Evolutionary conservation across 2,329 filamentous ascomycete genomes (phyloP), one percentile per base, ranked within the genome.

Genomic region (Nemania diffusa): DNA sequence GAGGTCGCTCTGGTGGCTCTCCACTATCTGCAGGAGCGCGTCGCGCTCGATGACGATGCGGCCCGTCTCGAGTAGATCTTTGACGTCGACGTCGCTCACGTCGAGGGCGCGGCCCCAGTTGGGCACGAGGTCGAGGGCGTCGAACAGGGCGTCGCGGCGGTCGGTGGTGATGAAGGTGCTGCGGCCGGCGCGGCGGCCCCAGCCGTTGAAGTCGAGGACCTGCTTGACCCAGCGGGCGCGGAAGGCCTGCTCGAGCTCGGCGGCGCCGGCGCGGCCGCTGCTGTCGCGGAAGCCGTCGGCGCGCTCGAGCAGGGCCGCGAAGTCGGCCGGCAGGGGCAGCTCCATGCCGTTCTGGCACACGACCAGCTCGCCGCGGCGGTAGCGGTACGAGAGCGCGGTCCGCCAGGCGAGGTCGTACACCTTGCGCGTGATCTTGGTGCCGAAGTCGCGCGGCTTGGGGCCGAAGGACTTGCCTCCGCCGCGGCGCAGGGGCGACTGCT

Each of bases 371-470:
- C 94, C 96, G 72, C 90, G 89, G 72, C 91, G 86, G 81, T 96
- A 98, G 67, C 96, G 90, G 83, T 97, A 97, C 76, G 92, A 96
- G 71, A 99, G 86, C 11, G 96, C 96, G 50, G 92, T 98, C 77
- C 96, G 89, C 93, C 93, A 98, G 9, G 96, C 96, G 74, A 97
- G 86, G 81, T 98, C 94, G 83, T 99, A 99, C 55, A 97, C 88
- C 83, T 98, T 98, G 77, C 87, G 87, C 74, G 91, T 94, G 62
- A 99, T 84, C 17, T 87, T 87, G 24, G 94, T 97, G 67, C 88
- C 88, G 78, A 99, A 99, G 82, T 98, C 93, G 78, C 96, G 88
- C 27, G 94, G 94, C 74, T 94, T 90, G 29, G 96, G 96, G n/a
- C 96, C 96, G 76, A 94, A 93, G 0, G 90, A 84, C 74, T 97